Evolutionary conservation across 345 rosid genomes (phyloP), one percentile per base, ranked within the genome.

Genomic region (Citrus hindsii): DNA sequence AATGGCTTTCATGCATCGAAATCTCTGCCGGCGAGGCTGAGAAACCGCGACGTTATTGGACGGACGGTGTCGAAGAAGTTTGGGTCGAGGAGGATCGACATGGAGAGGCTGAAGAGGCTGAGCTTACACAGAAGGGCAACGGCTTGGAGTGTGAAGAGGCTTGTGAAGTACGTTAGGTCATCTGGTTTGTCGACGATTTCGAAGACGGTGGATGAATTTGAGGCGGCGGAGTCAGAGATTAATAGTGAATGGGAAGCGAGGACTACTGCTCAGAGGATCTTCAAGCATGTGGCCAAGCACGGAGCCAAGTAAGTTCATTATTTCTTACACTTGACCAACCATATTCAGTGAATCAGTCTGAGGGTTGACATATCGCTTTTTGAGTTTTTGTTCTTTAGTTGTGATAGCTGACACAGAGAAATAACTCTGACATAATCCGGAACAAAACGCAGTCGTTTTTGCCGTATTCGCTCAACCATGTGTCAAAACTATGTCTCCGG

Each of bases 221-320:
- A 78, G 48, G 70, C 79, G 4, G 85, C 80, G 2, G 83, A 82
- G 61, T 84, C 86, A 6, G 93, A 84, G 82, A 86, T 88, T 55
- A 76, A 58, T 69, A 88, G 89, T 66, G 90, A 90, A 79, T 82
- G 90, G 93, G 89, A 84, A 60, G 93, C 91, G 18, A 71, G 89
- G 77, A 75, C 53, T 12, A 46, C 73, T 73, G 91, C 91, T 53
- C 82, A 80, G 19, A 79, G 87, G 84, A 87, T 90, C 30, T 88
- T 90, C 86, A 85, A 76, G 82, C 82, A 90, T 9, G 90, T 90
- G 1, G 87, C 93, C 40, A 87, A 78, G 51, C 82, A 86, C 5
- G 81, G 82, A n/a, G 87, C 89, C 82, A 90, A 83, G 93, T 90
- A 79, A 84, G 88, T 67, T 67, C 6, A 53, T 4, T 53, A 14